Conservation (phyloP, 306 rosid species). For the Lithocarpus polystachyus region DNA sequence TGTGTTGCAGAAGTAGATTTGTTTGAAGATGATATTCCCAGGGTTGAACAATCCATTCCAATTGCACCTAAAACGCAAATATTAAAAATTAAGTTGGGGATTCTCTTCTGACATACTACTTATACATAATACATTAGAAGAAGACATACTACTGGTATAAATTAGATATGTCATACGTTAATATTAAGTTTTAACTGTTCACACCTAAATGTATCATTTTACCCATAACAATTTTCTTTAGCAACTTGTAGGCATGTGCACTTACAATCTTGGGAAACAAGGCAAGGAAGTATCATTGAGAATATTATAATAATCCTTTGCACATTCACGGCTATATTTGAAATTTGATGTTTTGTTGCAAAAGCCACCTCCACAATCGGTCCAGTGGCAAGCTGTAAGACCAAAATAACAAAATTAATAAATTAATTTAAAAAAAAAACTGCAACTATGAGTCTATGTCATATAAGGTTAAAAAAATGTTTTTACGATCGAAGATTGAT, state of each 20-base stretch:
- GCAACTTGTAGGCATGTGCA: neutral
- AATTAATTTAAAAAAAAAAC: neutral
- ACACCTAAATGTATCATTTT: neutral
- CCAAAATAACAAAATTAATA: conserved; percentile 10
- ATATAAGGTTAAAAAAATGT: neutral
- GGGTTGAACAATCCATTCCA: conserved; percentile 60
- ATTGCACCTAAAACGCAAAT: conserved; percentile 51
- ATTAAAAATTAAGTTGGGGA: conserved; percentile 16
- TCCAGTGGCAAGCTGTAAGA: conserved; percentile 72
- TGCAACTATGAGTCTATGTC: neutral
- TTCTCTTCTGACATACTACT: neutral
- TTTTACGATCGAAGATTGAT: conserved; percentile 62
- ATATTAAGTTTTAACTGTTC: neutral
- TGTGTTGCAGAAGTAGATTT: conserved; percentile 43
- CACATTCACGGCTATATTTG: conserved; percentile 51
- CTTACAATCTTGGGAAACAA: conserved; percentile 76
- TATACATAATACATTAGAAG: neutral
- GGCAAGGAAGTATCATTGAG: conserved; percentile 61
- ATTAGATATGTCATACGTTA: too few species aligned
- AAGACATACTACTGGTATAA: neutral
- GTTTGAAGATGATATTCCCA: conserved; percentile 54
- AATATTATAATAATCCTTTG: conserved; percentile 63
- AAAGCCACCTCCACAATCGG: conserved; percentile 71
- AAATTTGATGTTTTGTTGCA: conserved; percentile 69
- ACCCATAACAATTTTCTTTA: neutral